phyloP scores from a whole-genome alignment of 495 filamentous ascomycete species.

The Podospora anserina region DNA sequence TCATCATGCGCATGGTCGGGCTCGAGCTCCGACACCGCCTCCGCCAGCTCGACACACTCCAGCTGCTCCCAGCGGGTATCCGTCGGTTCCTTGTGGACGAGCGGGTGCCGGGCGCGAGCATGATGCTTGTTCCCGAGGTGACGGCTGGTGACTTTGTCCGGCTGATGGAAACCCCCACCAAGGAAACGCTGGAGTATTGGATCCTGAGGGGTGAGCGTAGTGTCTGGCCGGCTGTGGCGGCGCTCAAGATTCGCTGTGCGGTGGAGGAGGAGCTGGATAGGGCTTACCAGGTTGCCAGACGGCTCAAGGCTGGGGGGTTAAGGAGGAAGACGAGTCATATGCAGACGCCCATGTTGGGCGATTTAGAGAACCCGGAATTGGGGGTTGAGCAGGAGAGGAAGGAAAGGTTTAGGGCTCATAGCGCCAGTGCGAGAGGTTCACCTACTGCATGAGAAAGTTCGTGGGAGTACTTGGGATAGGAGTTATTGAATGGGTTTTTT shows the following conservation, averaged over 20 bases:
- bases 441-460: background rate
- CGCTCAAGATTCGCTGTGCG: slow-evolving; percentile 77
- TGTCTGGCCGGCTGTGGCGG: slow-evolving; percentile 88
- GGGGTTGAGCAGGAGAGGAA: background rate
- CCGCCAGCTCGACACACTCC: slow-evolving; percentile 74
- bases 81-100: slow-evolving; percentile 85
- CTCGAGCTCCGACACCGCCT: slow-evolving; percentile 81
- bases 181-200: slow-evolving; percentile 77
- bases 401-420: slow-evolving; percentile 22
- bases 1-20: slow-evolving; percentile 65
- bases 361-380: slow-evolving; percentile 2
- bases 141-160: slow-evolving; percentile 65
- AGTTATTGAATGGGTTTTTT: too few relatives aligned
- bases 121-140: slow-evolving; percentile 82
- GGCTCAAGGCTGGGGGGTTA: slow-evolving; percentile 49
- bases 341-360: slow-evolving; percentile 1
- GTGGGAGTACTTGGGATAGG: background rate
- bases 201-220: slow-evolving; percentile 78
- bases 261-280: slow-evolving; percentile 84
- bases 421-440: slow-evolving; percentile 16
- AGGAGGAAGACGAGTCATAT: slow-evolving; percentile 40
- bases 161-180: slow-evolving; percentile 76
- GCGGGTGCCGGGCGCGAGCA: slow-evolving; percentile 71
- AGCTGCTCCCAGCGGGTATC: slow-evolving; percentile 63
- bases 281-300: slow-evolving; percentile 73